phyloP scores from a whole-genome alignment of 73 alveolate genomes.

The Stentor coeruleus region DNA sequence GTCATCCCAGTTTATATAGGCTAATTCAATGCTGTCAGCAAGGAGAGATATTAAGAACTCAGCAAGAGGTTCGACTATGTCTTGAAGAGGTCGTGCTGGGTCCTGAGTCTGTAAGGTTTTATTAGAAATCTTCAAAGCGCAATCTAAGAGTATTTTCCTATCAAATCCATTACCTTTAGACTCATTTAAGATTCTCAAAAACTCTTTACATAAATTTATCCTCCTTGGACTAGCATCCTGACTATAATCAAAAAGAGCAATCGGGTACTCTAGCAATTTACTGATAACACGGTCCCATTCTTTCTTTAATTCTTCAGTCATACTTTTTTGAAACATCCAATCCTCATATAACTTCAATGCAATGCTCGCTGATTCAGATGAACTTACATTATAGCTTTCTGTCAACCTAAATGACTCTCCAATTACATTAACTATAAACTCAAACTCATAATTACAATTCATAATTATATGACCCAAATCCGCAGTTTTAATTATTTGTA shows the following conservation, averaged over 20 bases:
- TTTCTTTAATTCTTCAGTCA: not conserved
- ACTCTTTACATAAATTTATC: not conserved
- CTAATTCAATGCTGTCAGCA: not conserved
- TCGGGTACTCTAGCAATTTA: not conserved
- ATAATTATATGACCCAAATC: not conserved
- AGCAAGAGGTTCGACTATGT: not conserved
- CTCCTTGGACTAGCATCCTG: constrained; percentile 8
- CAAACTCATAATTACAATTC: not conserved
- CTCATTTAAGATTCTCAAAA: not conserved
- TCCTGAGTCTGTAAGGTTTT: not conserved
- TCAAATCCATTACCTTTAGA: not conserved
- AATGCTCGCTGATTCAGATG: not conserved
- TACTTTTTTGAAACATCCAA: not conserved
- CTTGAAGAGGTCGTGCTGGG: not conserved
- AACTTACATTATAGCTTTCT: not conserved
- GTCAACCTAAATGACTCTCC: constrained; percentile 3
- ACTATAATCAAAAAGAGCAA: not conserved
- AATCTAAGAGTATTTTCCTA: not conserved
- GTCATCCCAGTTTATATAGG: constrained; percentile 7
- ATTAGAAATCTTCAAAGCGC: not conserved
- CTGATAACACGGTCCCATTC: not conserved
- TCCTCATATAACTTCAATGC: not conserved
- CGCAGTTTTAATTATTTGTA: not conserved
- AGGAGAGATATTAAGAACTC: not conserved
- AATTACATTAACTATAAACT: not conserved